Evolutionary conservation across 1,284 basidiomycete species (phyloP), one percentile per base, ranked within the genome.

Genomic region (Chalciporus sp.): DNA sequence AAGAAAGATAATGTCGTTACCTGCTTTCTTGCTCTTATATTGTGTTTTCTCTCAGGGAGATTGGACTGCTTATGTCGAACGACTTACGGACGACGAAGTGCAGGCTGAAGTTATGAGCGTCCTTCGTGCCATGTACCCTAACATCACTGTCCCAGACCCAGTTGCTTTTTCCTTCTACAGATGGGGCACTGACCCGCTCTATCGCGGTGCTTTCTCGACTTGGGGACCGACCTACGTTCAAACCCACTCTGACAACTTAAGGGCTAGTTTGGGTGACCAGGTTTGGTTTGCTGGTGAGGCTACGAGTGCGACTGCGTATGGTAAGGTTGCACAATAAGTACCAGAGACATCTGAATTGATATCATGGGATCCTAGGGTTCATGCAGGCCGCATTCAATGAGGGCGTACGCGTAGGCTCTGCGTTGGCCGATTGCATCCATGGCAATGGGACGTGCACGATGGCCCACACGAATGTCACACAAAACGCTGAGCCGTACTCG

Each of bases 201-300:
- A 77, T 68, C 77, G 83, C 11, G 87, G 87, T 3, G 81, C 84
- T 7, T 89, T 85, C 62, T 84, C 82, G 14, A 88, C 87, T 58
- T 88, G 85, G 84, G 85, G 85, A 0, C 74, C 84, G 1, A 73
- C 78, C 6, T 84, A 85, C 59, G 66, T 79, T 20, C 74, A 72
- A 10, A 74, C 74, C 28, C 81, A 86, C 52, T 77, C 83, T 19
- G 70, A 75, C 11, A 85, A 86, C 60, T 60, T 88, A 48, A 74
- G 82, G 29, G 82, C 82, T 8, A 82, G 80, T 17, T 72, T 87
- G 7, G 59, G 71, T 3, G 71, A 74, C 12, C 72, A 75, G 31
- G 68, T 88, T 7, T 85, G 80, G 76, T 88, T 87, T 59, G 82
- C 84, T 2, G 85, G 85, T 4, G 85, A 88, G 65, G 83, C 81